phyloP scores from a whole-genome alignment of 2,329 filamentous ascomycete species.

The Pestalotiopsis fici region DNA sequence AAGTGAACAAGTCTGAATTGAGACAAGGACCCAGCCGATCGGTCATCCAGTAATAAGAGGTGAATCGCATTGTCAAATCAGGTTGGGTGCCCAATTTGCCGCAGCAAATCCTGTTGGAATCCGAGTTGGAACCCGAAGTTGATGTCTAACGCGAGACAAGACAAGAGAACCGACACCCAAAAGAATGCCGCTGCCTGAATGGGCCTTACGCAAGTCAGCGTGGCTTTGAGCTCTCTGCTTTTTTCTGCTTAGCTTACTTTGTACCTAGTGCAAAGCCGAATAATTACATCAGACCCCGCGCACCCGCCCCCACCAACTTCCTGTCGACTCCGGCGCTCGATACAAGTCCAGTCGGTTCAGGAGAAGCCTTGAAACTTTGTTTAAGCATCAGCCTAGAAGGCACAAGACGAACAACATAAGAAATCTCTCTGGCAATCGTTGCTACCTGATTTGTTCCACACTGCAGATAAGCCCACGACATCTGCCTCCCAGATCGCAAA shows the following conservation, averaged over 20 bases:
- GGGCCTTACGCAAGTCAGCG: conserved; percentile 7
- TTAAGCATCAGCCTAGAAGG: conserved; percentile 1
- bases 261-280: too few relatives aligned
- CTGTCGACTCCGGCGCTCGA: neutral
- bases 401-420: neutral
- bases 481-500: neutral
- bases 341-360: neutral
- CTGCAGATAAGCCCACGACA: neutral
- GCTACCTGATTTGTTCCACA: neutral
- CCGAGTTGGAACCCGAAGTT: neutral
- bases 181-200: conserved; percentile 7
- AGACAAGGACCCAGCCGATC: neutral
- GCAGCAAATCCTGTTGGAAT: neutral
- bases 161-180: too few relatives aligned
- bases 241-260: neutral
- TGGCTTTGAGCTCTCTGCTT: conserved; percentile 1
- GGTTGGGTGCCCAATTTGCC: neutral
- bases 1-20: neutral
- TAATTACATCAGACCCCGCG: conserved; percentile 11
- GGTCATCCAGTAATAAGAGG: neutral
- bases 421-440: neutral
- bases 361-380: neutral
- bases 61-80: neutral
- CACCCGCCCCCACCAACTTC: conserved; percentile 7
- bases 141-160: neutral